These are phyloP conservation scores for Anisodus acutangulus DNA, from an alignment of 257 asterid genomes.

Conservation along the genomic window DNA sequence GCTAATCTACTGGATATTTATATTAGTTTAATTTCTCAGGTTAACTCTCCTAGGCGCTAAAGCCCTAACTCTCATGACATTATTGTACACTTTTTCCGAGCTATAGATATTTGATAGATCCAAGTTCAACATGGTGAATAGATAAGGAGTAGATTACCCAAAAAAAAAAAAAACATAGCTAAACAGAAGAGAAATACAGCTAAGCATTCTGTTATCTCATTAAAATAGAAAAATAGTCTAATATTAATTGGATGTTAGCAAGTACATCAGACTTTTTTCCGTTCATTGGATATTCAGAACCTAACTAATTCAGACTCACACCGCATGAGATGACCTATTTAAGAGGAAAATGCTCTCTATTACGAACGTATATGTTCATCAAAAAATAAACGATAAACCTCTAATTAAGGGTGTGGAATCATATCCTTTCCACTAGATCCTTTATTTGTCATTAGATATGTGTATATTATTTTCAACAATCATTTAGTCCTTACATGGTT, in stretches of 20 bases:
- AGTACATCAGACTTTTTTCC: too few species aligned
- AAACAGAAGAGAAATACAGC: neutral
- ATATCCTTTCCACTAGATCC: too few species aligned
- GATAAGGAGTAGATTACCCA: neutral
- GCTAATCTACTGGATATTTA: neutral
- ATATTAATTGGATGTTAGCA: too few species aligned
- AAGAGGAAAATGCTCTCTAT: too few species aligned
- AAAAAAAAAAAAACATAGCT: neutral
- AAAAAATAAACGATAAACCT: too few species aligned
- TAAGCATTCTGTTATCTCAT: neutral
- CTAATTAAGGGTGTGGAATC: too few species aligned
- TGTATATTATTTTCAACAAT: too few species aligned
- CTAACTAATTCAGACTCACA: too few species aligned
- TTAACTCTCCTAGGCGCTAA: neutral
- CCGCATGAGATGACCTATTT: too few species aligned
- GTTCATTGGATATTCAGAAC: neutral
- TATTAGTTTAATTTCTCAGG: neutral
- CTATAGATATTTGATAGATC: neutral
- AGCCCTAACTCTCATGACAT: neutral
- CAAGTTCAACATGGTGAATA: neutral
- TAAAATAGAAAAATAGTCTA: too few species aligned
- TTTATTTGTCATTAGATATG: too few species aligned
- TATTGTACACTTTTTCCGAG: neutral
- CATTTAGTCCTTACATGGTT: neutral
- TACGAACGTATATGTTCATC: too few species aligned